These are phyloP conservation scores for Dillenia turbinata DNA, from an alignment of 164 flowering plant genomes.

Conservation along the genomic window DNA sequence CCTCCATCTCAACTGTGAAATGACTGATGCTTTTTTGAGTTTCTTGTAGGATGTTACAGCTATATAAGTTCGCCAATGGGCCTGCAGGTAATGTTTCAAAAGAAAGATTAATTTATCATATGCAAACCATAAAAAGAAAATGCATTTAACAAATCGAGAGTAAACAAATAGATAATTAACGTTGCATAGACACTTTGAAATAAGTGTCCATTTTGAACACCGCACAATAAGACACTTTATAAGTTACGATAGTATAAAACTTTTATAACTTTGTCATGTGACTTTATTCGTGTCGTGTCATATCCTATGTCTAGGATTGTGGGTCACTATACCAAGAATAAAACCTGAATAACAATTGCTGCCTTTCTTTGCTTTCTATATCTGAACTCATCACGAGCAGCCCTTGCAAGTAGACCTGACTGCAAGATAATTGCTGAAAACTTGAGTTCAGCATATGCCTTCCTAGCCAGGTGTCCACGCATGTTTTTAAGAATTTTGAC, in stretches of 20 bases:
- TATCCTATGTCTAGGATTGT: no score
- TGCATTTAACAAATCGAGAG: no score
- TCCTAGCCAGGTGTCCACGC: conserved; percentile 46
- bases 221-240: not conserved
- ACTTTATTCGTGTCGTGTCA: no score
- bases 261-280: no score
- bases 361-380: conserved; percentile 51
- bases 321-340: not conserved
- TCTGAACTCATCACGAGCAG: conserved; percentile 55
- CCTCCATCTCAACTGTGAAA: conserved; percentile 70
- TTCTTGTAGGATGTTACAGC: conserved; percentile 46
- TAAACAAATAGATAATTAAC: no score
- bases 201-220: no score
- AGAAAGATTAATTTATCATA: not conserved
- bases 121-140: not conserved
- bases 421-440: conserved; percentile 55
- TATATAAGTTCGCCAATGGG: conserved; percentile 63
- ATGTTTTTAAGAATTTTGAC: conserved; percentile 67
- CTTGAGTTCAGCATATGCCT: conserved; percentile 27
- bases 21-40: conserved; percentile 47
- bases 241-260: not conserved
- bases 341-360: conserved; percentile 67
- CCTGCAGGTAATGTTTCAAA: conserved; percentile 36
- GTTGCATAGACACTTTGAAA: no score
- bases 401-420: conserved; percentile 62